Evolutionary conservation across 441 rosid genomes (phyloP), one percentile per base, ranked within the genome.

Genomic region (Gossypium davidsonii): DNA sequence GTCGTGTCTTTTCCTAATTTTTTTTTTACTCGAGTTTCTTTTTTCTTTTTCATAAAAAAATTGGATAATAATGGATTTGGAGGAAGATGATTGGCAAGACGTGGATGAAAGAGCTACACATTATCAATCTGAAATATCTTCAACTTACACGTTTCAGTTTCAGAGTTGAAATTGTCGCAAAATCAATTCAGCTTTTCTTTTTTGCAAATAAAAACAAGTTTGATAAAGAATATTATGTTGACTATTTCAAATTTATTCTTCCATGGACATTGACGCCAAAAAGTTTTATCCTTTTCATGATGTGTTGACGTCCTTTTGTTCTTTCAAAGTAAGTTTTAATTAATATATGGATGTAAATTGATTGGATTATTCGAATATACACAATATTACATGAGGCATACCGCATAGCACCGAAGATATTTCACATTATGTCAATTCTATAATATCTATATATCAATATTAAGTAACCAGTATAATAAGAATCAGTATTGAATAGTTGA

Each of bases 151-250:
- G 23, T 69, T 31, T 34, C 60, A 11, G 26, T 17, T 67, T 26
- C 25, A 51, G 60, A 21, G 26, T 51, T 21, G 46, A 15, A 25
- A 0, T 51, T 67, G 55, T 31, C 10, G 46, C 9, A 12, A 31
- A 18, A 17, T 4, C 51, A 18, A 2, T 69, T 53, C 62, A 20
- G 18, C 9, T 53, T 53, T 34, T 52, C 48, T 10, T 42, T 42
- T 42, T 69, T 69, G 62, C 62, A 53, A 34, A 69, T 34, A 55
- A 70, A 55, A 70, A 55, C 63, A 55, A 70, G 73, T 70, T 34
- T 69, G 18, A 52, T 1, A 34, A 52, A 31, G 48, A 55, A 53
- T 10, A 3, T 10, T 55, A 53, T 20, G 26, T 55, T 34, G 52
- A 70, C 62, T 18, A n/a, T 18, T 55, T 61, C 48, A 3, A 34